Evolutionary conservation across 306 rosid species (phyloP), one percentile per base, ranked within the genome.

Genomic region (Prinsepia uniflora): DNA sequence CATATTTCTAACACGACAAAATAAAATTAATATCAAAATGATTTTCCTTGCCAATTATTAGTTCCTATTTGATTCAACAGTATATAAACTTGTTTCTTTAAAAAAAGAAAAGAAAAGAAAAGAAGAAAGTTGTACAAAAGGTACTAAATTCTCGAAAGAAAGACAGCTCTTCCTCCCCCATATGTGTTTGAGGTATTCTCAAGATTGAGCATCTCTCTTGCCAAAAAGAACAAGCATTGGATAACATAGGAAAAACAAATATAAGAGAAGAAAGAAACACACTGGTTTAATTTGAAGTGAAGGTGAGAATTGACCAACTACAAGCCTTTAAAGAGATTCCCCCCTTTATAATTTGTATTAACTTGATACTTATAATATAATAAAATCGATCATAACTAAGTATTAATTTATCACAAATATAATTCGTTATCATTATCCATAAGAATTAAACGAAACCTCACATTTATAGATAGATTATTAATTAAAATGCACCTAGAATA

Each of bases 231-330:
- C 24, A 58, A 58, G 10, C 12, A 24, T 57, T 14, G 39, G 4
- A 5, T 15, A 24, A 24, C 42, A 22, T 22, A 67, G 22, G 36
- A 4, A 54, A 54, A 56, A 68, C 11, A 20, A 49, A 20, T 24
- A 24, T 24, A 24, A 24, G 30, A 24, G 30, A 24, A 24, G 30
- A 24, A 24, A 0, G 30, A 24, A 24, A 24, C 30, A 24, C 30
- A 24, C 30, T 24, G 30, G 1, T 24, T 24, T 24, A 24, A 30
- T 30, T 30, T 30, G 36, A 30, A 30, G 36, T 30, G 36, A 30
- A 30, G 36, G 36, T 30, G 36, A 30, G 36, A 48, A 48, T 67
- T 67, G 58, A 67, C 71, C 45, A 67, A 48, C 71, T 47, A 30
- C 58, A 48, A 45, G 58, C 42, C 46, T 12, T 30, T 30, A 30